Evolutionary conservation across 352 stramenopile species (phyloP).

Genomic region (Phytophthora constricta): DNA sequence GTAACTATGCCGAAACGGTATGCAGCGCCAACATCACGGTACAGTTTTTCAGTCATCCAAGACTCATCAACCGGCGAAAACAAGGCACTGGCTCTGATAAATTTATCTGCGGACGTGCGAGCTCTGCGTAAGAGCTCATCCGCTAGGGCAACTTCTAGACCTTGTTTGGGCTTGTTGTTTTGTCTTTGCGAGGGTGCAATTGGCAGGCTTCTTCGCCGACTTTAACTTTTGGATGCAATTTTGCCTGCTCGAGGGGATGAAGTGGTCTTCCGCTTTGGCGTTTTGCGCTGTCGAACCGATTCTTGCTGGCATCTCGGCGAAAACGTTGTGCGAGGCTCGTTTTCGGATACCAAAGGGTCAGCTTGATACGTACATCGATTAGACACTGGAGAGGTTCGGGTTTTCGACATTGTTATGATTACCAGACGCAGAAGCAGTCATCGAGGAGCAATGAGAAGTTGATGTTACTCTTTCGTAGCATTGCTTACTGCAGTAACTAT

Average conservation of each 20-base stretch:
- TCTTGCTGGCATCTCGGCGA: too few relatives aligned
- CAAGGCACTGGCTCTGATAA: not conserved
- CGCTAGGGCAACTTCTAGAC: not conserved
- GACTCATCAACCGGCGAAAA: not conserved
- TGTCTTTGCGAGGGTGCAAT: not conserved
- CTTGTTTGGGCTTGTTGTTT: not conserved
- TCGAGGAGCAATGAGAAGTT: not conserved
- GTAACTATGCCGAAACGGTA: not conserved
- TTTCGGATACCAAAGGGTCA: too few relatives aligned
- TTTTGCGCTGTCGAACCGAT: too few relatives aligned
- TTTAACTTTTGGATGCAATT: too few relatives aligned
- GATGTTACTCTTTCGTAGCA: not conserved
- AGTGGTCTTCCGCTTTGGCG: too few relatives aligned
- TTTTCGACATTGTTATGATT: too few relatives aligned
- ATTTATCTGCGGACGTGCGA: not conserved
- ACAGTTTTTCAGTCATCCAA: conserved; percentile 1
- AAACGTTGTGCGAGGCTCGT: too few relatives aligned
- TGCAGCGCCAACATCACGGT: not conserved
- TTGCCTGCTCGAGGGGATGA: too few relatives aligned
- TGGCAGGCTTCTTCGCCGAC: too few relatives aligned
- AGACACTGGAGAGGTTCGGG: too few relatives aligned
- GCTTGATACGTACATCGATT: too few relatives aligned
- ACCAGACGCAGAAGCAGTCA: too few relatives aligned
- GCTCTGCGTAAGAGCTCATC: not conserved
- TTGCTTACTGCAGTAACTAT: not conserved